Evolutionary conservation across 1,284 basidiomycete genomes (phyloP).

Genomic region (Cryptococcus amylolentus): DNA sequence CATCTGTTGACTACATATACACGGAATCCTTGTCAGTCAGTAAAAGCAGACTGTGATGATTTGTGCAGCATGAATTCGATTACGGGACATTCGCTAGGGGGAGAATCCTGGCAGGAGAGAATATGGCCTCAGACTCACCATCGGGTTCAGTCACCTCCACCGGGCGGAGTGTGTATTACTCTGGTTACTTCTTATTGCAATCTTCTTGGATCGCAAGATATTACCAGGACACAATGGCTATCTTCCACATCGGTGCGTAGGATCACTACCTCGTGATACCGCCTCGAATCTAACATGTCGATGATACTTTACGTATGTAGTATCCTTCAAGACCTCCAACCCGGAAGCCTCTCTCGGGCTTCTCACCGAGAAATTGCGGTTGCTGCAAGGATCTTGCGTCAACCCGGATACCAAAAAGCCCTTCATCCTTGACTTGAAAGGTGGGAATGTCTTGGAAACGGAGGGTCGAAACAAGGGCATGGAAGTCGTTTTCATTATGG

Average conservation of each 20-base stretch:
- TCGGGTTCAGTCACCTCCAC: too few species aligned
- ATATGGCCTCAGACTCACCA: too few species aligned
- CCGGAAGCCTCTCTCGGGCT: constrained; percentile 6
- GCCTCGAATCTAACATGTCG: constrained; percentile 1
- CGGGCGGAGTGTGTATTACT: too few species aligned
- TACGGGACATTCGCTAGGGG: too few species aligned
- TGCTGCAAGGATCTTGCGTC: constrained; percentile 25
- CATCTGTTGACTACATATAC: too few species aligned
- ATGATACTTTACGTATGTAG: constrained; percentile 19
- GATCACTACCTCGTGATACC: constrained; percentile 17
- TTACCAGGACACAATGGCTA: constrained; percentile 8
- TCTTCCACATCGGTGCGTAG: constrained; percentile 19
- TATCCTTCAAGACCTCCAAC: constrained; percentile 36
- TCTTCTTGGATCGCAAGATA: background rate
- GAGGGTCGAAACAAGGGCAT: constrained; percentile 37
- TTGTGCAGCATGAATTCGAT: too few species aligned
- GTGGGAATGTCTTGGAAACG: constrained; percentile 36
- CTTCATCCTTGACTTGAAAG: constrained; percentile 33
- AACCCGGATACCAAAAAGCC: constrained; percentile 19
- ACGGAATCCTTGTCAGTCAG: too few species aligned
- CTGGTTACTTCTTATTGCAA: background rate
- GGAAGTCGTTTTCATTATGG: constrained; percentile 40
- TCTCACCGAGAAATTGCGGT: constrained; percentile 25
- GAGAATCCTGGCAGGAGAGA: too few species aligned
- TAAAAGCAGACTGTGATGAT: too few species aligned